Evolutionary conservation across 2,329 filamentous ascomycete species (phyloP), one percentile per base, ranked within the genome.

Genomic region (Onygenales sp.): DNA sequence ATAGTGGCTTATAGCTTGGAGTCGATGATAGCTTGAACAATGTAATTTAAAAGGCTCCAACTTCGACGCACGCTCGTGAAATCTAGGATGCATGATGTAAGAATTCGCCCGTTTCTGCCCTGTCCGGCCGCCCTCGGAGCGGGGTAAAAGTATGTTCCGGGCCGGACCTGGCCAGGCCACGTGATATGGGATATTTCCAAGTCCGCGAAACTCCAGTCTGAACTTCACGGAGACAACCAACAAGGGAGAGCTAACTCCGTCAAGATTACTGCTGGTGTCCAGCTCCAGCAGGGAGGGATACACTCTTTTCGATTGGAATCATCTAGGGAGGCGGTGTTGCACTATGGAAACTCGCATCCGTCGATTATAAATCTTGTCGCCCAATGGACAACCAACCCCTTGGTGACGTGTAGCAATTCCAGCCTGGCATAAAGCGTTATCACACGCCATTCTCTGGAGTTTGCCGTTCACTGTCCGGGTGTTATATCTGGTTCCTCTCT

Each of bases 1-100:
- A 92, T 92, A 60, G 65, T 79, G 70, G 54, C 46, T 92, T 60
- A 65, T 79, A 70, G 54, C 45, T 54, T 52, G 49, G 31, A 54
- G n/a, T 35, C 5, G 41, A 42, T 51, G 27, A 52, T 54, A 44
- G 7, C 11, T 41, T 31, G 21, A 27, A 27, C 21, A 27, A 27
- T 1, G 21, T 27, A 27, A 27, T 27, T 27, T 27, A 5, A 27
- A 27, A 27, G 5, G 21, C 21, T 27, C 21, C 21, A 27, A 27
- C 21, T 27, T 27, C 21, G 21, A 27, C 1, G 21, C 21, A 27
- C 5, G 3, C 21, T 27, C 21, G 21, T 27, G 11, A 49, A 32
- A 49, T 39, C 35, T 7, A 46, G 9, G 47, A 10, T n/a, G n/a
- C 35, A 49, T 41, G 47, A 49, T 49, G 47, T 41, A 27, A 27